A percentile compares a stretch with the other conserved stretches of the same genome.
Evolutionary conservation across 208 protist genomes (phyloP).

Genomic region (Leptomonas seymouri): DNA sequence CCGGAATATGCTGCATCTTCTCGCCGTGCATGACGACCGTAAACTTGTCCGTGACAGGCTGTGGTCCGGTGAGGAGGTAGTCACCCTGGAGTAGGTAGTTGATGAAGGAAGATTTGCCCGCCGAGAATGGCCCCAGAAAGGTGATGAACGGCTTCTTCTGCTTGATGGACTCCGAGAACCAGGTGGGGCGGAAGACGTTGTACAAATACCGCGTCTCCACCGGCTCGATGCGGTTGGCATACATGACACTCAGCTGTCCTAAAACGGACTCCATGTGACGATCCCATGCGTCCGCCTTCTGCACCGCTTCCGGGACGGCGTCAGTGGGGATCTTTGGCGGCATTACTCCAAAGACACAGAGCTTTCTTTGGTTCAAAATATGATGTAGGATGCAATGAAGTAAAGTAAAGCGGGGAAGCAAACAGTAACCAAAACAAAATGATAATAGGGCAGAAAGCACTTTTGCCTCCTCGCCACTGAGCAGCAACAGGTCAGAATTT

Average conservation of each 20-base stretch:
- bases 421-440: conserved; percentile 8
- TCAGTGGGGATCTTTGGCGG: neutral
- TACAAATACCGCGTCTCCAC: conserved; percentile 76
- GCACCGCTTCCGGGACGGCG: conserved; percentile 3
- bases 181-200: conserved; percentile 57
- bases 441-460: neutral
- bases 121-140: conserved; percentile 89
- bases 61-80: conserved; percentile 90
- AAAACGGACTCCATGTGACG: conserved; percentile 62
- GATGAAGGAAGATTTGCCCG: conserved; percentile 96
- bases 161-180: conserved; percentile 76
- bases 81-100: conserved; percentile 90
- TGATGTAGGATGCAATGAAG: neutral
- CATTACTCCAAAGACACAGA: conserved; percentile 11
- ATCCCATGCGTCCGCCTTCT: conserved; percentile 62
- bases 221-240: conserved; percentile 60
- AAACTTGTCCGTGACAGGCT: conserved; percentile 96
- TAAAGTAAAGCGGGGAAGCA: neutral
- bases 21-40: conserved; percentile 94
- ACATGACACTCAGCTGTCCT: conserved; percentile 53
- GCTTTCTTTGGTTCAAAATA: too few species aligned
- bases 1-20: conserved; percentile 79
- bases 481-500: too few species aligned
- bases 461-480: too few species aligned
- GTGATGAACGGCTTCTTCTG: conserved; percentile 83